These are phyloP conservation scores for Carex pumila DNA, from an alignment of 176 grass and related monocot species.

Conservation along the genomic window DNA sequence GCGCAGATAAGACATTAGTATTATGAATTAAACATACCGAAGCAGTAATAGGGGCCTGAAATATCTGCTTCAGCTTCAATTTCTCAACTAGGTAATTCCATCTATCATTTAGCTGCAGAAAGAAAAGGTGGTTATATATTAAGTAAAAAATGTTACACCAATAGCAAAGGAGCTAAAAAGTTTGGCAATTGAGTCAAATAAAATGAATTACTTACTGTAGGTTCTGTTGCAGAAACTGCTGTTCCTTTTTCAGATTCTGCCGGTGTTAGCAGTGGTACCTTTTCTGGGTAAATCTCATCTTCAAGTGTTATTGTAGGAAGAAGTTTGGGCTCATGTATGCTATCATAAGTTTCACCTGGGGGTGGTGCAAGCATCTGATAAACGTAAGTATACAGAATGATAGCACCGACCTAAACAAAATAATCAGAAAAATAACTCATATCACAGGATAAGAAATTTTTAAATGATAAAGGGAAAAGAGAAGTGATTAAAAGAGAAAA, in stretches of 20 bases:
- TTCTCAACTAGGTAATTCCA: constrained; percentile 32
- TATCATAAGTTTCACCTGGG: constrained; percentile 69
- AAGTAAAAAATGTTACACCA: neutral
- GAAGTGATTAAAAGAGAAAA: neutral
- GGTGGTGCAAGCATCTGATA: constrained; percentile 99
- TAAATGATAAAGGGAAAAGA: constrained; percentile 10
- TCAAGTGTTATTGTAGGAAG: constrained; percentile 27
- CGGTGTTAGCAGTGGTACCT: constrained; percentile 27
- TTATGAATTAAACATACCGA: constrained; percentile 54
- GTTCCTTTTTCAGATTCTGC: constrained; percentile 13
- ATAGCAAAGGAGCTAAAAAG: neutral
- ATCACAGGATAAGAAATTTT: neutral
- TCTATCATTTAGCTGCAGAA: constrained; percentile 16
- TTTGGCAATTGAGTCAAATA: neutral
- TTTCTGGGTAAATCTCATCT: constrained; percentile 19
- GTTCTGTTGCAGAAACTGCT: constrained; percentile 11
- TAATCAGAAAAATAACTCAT: neutral
- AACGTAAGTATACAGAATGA: constrained; percentile 96
- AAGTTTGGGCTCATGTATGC: constrained; percentile 35
- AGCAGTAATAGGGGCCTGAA: constrained; percentile 73
- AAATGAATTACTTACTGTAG: constrained; percentile 19
- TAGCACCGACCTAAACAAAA: constrained; percentile 75
- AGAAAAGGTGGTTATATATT: neutral
- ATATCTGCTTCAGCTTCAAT: constrained; percentile 68
- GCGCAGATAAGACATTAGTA: constrained; percentile 24